These are phyloP conservation scores for Phytophthora pisi DNA, from an alignment of 352 stramenopile genomes.

Conservation along the genomic window DNA sequence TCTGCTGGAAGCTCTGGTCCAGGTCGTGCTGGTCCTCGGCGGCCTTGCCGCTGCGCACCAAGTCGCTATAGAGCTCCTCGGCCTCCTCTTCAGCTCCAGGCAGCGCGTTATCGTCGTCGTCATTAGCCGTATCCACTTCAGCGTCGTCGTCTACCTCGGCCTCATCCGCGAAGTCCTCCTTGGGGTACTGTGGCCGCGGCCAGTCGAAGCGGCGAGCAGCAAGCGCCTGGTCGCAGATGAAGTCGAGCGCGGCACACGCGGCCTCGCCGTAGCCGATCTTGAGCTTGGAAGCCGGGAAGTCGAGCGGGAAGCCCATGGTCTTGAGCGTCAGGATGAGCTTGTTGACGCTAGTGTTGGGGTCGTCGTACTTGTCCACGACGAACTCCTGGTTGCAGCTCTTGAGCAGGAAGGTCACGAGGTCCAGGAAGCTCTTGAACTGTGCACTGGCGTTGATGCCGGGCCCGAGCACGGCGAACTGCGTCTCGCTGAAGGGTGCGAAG, in stretches of 20 bases:
- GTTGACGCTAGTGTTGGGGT: slow-evolving; percentile 88
- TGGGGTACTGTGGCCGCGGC: slow-evolving; percentile 72
- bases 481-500: slow-evolving; percentile 71
- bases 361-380: slow-evolving; percentile 88
- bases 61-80: slow-evolving; percentile 73
- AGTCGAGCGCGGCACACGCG: slow-evolving; percentile 74
- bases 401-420: slow-evolving; percentile 75
- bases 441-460: slow-evolving; percentile 64
- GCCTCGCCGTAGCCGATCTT: slow-evolving; percentile 82
- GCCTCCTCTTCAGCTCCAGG: slow-evolving; percentile 45
- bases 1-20: slow-evolving; percentile 83
- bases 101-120: slow-evolving; percentile 53
- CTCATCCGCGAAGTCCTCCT: slow-evolving; percentile 84
- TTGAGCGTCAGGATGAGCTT: slow-evolving; percentile 88
- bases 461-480: slow-evolving; percentile 63
- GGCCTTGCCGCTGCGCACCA: slow-evolving; percentile 34
- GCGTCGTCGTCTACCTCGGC: slow-evolving; percentile 75
- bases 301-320: slow-evolving; percentile 79
- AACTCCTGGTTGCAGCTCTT: slow-evolving; percentile 83
- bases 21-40: slow-evolving; percentile 51
- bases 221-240: slow-evolving; percentile 84
- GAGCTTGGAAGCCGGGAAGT: slow-evolving; percentile 82
- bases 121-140: slow-evolving; percentile 59
- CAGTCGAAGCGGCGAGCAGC: slow-evolving; percentile 66
- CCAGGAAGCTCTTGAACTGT: slow-evolving; percentile 84